Percentiles rank a stretch among this genome's conserved stretches.
These are phyloP conservation scores for Hygrocybe punicea DNA, from an alignment of 768 basidiomycete genomes.

Conservation along the genomic window DNA sequence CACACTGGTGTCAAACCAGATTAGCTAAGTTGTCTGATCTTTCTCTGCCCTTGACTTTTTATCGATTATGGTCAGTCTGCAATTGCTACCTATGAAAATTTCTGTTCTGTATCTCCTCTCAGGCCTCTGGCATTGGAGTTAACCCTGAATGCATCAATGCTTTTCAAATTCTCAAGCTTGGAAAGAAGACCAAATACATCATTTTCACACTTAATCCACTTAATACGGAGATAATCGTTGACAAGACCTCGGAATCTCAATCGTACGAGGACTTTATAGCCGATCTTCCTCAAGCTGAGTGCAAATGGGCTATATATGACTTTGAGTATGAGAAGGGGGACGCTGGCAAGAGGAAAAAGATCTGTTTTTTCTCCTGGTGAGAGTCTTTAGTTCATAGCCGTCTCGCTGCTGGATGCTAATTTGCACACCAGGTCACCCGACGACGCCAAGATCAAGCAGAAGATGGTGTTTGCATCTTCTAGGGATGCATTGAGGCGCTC, in stretches of 20 bases:
- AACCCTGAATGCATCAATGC: slow-evolving; percentile 52
- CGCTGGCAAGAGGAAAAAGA: slow-evolving; percentile 80
- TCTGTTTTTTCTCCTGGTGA: slow-evolving; percentile 82
- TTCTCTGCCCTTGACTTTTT: too few relatives aligned
- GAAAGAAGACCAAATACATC: slow-evolving; percentile 79
- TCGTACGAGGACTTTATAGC: slow-evolving; percentile 69
- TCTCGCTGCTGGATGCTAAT: too few relatives aligned
- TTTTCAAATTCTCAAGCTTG: slow-evolving; percentile 72
- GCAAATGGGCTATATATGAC: slow-evolving; percentile 92
- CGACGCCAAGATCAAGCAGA: slow-evolving; percentile 76
- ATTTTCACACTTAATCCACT: slow-evolving; percentile 64
- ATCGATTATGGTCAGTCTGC: slow-evolving; percentile 3
- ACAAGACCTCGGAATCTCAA: slow-evolving; percentile 52
- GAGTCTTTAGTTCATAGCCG: slow-evolving; percentile 29
- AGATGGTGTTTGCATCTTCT: slow-evolving; percentile 93
- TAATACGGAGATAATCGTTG: slow-evolving; percentile 72
- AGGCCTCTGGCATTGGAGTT: slow-evolving; percentile 69
- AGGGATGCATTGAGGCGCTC: slow-evolving; percentile 70
- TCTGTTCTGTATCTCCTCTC: slow-evolving; percentile 6
- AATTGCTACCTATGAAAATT: background rate
- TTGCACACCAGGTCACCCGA: slow-evolving; percentile 72
- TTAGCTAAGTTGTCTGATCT: too few relatives aligned
- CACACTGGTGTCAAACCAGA: too few relatives aligned
- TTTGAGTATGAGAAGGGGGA: slow-evolving; percentile 77
- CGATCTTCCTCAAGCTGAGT: slow-evolving; percentile 70